Evolutionary conservation across 371 early-diverging fungal genomes (phyloP).

Genomic region (Globomyces sp.): DNA sequence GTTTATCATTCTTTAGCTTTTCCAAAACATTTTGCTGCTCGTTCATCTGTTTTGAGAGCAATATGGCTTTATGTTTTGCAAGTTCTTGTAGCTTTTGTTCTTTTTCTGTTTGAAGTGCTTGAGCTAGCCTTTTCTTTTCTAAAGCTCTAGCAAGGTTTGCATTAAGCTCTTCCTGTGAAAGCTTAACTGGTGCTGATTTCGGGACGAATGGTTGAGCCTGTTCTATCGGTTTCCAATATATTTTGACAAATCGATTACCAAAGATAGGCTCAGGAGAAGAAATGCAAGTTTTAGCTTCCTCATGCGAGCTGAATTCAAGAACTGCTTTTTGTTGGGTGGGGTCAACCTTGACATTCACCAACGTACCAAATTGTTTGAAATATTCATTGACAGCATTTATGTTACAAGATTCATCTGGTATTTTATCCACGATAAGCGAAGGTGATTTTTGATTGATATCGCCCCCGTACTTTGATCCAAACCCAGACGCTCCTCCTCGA

Average conservation of each 20-base stretch:
- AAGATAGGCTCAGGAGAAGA: slow-evolving; percentile 80
- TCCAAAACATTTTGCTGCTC: background rate
- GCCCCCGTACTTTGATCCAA: too few species aligned
- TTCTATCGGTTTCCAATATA: slow-evolving; percentile 49
- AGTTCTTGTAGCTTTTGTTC: slow-evolving; percentile 50
- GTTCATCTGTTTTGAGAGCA: background rate
- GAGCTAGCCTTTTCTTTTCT: background rate
- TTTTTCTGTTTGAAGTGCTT: background rate
- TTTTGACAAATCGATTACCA: slow-evolving; percentile 84
- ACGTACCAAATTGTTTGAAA: slow-evolving; percentile 72
- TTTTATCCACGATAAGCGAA: slow-evolving; percentile 58
- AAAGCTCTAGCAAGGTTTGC: background rate
- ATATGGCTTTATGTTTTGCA: slow-evolving; percentile 16
- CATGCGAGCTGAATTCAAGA: slow-evolving; percentile 60
- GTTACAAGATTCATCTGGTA: slow-evolving; percentile 65
- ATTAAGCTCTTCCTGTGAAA: background rate
- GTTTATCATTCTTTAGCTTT: background rate
- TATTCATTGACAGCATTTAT: slow-evolving; percentile 67
- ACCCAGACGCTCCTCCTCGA: too few species aligned
- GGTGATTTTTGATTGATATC: too few species aligned
- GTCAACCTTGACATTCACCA: slow-evolving; percentile 68
- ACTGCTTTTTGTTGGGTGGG: slow-evolving; percentile 54
- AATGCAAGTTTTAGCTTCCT: slow-evolving; percentile 73
- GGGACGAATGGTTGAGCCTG: background rate
- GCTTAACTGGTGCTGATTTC: background rate